phyloP scores from a whole-genome alignment of 1,139 yeast species.

The Casaregolazyma lundiana region DNA sequence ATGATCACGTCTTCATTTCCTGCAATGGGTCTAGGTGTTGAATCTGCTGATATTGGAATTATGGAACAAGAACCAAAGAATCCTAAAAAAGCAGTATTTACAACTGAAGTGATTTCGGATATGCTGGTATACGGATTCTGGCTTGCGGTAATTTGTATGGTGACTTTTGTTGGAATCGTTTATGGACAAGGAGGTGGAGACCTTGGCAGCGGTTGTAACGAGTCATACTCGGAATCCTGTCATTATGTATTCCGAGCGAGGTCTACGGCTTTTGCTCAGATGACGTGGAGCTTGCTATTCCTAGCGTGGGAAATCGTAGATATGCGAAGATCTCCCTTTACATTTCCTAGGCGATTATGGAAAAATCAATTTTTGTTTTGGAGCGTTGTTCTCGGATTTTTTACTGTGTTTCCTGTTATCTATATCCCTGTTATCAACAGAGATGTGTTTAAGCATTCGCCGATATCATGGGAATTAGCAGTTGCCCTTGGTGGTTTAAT shows the following conservation, averaged over 20 bases:
- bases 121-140: conserved; percentile 70
- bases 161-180: conserved; percentile 59
- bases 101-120: conserved; percentile 66
- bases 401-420: conserved; percentile 74
- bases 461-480: conserved; percentile 83
- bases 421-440: conserved; percentile 84
- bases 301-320: conserved; percentile 91
- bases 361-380: conserved; percentile 73
- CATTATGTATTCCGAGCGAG: conserved; percentile 70
- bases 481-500: conserved; percentile 61
- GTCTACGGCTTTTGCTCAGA: conserved; percentile 73
- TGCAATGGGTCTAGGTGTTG: conserved; percentile 82
- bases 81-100: conserved; percentile 55
- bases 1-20: conserved; percentile 79
- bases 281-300: conserved; percentile 87
- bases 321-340: conserved; percentile 64
- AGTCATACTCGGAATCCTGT: conserved; percentile 45
- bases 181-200: conserved; percentile 60
- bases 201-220: conserved; percentile 65
- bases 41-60: conserved; percentile 60
- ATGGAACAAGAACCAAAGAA: conserved; percentile 62
- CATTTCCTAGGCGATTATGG: conserved; percentile 47
- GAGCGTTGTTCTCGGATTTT: conserved; percentile 71
- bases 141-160: conserved; percentile 71
- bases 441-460: conserved; percentile 69